A percentile compares a stretch with the other conserved stretches of the same genome.
phyloP scores from a whole-genome alignment of 2,329 filamentous ascomycete genomes.

The Paracorniculantispora psalliotae region DNA sequence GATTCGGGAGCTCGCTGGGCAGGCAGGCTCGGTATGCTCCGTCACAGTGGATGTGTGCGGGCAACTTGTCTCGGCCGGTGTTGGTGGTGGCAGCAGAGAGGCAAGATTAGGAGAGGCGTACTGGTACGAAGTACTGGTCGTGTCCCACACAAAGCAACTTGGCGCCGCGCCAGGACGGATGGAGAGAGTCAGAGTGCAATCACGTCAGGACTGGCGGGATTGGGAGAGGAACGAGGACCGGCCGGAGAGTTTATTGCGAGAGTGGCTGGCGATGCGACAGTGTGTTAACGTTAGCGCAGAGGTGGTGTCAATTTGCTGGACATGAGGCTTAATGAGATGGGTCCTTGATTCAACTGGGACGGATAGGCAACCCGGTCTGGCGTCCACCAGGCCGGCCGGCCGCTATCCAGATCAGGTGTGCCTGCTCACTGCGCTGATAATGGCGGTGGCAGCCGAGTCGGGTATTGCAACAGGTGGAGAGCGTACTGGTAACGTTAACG shows the following conservation, averaged over 20 bases:
- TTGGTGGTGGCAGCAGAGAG: not conserved
- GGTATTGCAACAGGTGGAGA: not conserved
- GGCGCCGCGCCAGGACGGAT: not conserved
- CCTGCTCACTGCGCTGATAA: not conserved
- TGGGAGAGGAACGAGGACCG: not conserved
- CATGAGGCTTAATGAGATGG: constrained; percentile 1
- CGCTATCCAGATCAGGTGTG: not conserved
- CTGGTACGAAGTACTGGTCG: too few species aligned
- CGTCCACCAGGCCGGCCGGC: not conserved
- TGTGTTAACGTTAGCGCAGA: not conserved
- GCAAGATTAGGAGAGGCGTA: not conserved
- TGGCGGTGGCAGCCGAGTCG: not conserved
- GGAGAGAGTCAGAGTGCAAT: not conserved
- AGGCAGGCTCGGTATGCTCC: constrained; percentile 7
- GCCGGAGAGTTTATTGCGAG: constrained; percentile 7
- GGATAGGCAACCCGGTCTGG: not conserved
- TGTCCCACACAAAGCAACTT: not conserved
- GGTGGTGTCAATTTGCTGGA: not conserved
- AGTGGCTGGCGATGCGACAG: not conserved
- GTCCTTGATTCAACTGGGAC: not conserved
- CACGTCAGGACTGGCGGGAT: not conserved
- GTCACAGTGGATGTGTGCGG: not conserved
- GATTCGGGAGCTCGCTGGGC: not conserved
- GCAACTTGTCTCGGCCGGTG: not conserved
- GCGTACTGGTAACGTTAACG: not conserved